Conservation (phyloP, 2,329 filamentous ascomycete genomes). For the Magnaporthiopsis incrustans region DNA sequence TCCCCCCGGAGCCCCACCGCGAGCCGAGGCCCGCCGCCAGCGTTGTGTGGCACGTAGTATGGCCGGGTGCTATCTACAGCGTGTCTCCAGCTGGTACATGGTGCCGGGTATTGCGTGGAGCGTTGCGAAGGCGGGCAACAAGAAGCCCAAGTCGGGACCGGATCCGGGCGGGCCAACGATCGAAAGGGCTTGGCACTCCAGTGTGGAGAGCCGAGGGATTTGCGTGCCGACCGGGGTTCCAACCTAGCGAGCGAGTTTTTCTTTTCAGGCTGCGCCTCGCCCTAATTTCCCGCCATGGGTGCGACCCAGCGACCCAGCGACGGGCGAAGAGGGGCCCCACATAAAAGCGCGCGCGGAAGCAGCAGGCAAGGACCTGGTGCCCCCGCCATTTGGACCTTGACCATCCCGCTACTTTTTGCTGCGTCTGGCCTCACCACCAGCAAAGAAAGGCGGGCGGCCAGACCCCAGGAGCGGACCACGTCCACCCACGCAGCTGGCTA, state of each 20-base stretch:
- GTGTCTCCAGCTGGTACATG: too few species aligned
- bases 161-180: not conserved
- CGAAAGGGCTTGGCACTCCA: not conserved
- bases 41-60: not conserved
- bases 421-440: not conserved
- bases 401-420: conserved; percentile 6
- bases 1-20: too few species aligned
- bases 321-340: not conserved
- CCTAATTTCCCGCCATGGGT: too few species aligned
- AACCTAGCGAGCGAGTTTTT: not conserved
- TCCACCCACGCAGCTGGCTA: too few species aligned
- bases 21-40: not conserved
- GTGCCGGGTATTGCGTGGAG: not conserved
- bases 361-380: not conserved
- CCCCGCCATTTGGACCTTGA: not conserved
- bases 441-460: conserved; percentile 4
- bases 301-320: not conserved
- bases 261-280: too few species aligned
- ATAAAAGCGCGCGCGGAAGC: not conserved
- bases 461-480: too few species aligned
- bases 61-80: too few species aligned
- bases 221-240: not conserved
- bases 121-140: not conserved
- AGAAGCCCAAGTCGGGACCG: not conserved
- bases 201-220: not conserved